A percentile compares a stretch with the other conserved stretches of the same genome.
Conservation (phyloP, 179 eudicot species). For the Camellia oleifera region DNA sequence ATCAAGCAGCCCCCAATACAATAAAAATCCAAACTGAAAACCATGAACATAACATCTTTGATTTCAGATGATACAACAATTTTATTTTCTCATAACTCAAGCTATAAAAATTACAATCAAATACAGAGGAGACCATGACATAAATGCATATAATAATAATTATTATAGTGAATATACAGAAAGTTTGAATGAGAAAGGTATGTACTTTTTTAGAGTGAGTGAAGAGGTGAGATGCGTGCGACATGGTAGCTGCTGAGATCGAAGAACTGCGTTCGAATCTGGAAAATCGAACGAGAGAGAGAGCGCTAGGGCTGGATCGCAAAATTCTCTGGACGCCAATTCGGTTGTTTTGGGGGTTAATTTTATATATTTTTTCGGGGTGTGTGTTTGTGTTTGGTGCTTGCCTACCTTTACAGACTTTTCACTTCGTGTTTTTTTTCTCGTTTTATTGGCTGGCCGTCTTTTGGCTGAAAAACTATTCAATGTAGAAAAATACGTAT, state of each 20-base stretch:
- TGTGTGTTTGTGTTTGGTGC: not conserved
- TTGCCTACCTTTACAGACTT: not conserved
- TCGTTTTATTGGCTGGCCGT: too few species aligned
- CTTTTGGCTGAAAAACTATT: too few species aligned
- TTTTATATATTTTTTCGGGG: too few species aligned
- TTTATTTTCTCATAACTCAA: not conserved
- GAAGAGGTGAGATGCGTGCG: constrained; percentile 33
- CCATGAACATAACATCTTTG: not conserved
- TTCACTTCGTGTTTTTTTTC: too few species aligned
- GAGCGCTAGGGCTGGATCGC: not conserved
- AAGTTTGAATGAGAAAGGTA: not conserved
- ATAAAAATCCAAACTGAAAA: not conserved
- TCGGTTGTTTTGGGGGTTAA: too few species aligned
- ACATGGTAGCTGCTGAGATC: constrained; percentile 28
- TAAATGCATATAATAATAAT: not conserved
- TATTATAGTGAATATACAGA: not conserved
- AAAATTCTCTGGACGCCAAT: not conserved
- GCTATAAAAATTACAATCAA: not conserved
- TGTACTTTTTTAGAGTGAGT: constrained; percentile 48
- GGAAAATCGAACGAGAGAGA: not conserved
- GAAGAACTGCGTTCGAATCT: not conserved
- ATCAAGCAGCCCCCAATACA: not conserved
- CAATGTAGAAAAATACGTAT: too few species aligned
- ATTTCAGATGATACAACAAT: not conserved
- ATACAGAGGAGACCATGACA: too few species aligned